phyloP scores from a whole-genome alignment of 2,329 filamentous ascomycete species.

The Penicillium capsulatum region DNA sequence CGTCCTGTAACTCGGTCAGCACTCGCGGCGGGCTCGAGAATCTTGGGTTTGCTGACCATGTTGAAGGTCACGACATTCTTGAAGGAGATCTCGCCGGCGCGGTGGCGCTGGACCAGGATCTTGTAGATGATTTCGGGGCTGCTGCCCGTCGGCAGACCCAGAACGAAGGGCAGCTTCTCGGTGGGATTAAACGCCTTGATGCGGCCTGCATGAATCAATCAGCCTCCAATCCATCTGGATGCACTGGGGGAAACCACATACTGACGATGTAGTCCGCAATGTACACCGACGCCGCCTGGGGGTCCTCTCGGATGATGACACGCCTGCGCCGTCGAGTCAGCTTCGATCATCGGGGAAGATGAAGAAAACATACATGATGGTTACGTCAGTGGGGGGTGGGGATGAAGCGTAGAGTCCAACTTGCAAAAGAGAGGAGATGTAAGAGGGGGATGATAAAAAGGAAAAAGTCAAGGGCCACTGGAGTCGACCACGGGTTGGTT shows the following conservation, averaged over 20 bases:
- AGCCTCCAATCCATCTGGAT: conserved; percentile 1
- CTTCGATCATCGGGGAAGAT: background rate
- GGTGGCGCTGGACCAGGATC: conserved; percentile 58
- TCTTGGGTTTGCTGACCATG: conserved; percentile 56
- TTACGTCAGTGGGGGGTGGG: conserved; percentile 27
- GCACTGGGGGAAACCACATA: conserved; percentile 34
- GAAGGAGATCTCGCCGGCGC: conserved; percentile 64
- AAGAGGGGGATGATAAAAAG: conserved; percentile 4
- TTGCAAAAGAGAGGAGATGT: background rate
- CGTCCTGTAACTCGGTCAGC: conserved; percentile 54
- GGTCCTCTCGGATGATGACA: conserved; percentile 75
- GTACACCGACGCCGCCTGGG: conserved; percentile 65
- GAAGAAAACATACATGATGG: conserved; percentile 23
- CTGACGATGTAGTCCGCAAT: conserved; percentile 77
- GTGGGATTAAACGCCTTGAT: conserved; percentile 75
- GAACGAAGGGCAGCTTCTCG: conserved; percentile 68
- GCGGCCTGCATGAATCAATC: conserved; percentile 51
- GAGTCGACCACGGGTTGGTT: conserved; percentile 23
- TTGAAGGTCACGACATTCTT: conserved; percentile 88
- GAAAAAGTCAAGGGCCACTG: conserved; percentile 7
- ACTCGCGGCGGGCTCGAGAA: background rate
- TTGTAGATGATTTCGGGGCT: conserved; percentile 75
- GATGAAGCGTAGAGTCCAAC: too few relatives aligned
- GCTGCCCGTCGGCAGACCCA: conserved; percentile 78
- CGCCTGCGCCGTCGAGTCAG: conserved; percentile 56